phyloP scores from a whole-genome alignment of 352 stramenopile species.

The Pythium oligandrum region DNA sequence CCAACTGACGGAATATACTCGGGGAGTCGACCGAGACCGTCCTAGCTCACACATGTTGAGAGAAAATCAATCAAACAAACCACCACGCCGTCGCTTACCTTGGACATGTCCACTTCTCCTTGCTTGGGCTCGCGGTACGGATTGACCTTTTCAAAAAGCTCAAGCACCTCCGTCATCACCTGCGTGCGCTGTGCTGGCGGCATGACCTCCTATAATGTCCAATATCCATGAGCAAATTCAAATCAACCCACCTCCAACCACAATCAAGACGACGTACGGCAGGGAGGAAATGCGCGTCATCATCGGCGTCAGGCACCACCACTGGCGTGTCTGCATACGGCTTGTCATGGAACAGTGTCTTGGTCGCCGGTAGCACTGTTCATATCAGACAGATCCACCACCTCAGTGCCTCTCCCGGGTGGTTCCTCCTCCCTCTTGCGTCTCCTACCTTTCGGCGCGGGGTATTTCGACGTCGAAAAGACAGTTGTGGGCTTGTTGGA shows the following conservation, averaged over 20 bases:
- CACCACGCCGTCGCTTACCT: constrained; percentile 21
- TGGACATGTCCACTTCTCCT: constrained; percentile 77
- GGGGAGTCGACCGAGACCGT: constrained; percentile 69
- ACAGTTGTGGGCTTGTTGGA: constrained; percentile 86
- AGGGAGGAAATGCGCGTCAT: constrained; percentile 81
- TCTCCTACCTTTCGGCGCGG: constrained; percentile 41
- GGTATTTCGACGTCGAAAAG: constrained; percentile 88
- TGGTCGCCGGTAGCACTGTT: constrained; percentile 44
- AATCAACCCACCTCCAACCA: too few relatives aligned
- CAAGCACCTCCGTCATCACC: constrained; percentile 75
- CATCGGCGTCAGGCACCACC: constrained; percentile 61
- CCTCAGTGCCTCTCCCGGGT: too few relatives aligned
- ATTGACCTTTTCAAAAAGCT: constrained; percentile 85
- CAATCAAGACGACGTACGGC: constrained; percentile 22
- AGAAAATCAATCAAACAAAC: background rate
- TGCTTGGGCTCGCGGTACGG: constrained; percentile 65
- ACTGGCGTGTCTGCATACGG: constrained; percentile 69
- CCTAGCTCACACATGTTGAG: constrained; percentile 14
- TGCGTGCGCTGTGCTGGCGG: constrained; percentile 66
- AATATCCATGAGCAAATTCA: background rate
- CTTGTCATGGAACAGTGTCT: constrained; percentile 84
- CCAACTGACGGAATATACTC: constrained; percentile 81
- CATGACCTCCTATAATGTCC: constrained; percentile 40
- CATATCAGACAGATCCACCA: too few relatives aligned
- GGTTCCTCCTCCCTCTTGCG: too few relatives aligned